Evolutionary conservation across 345 rosid genomes (phyloP), one percentile per base, ranked within the genome.

Genomic region (Sonneratia alba): DNA sequence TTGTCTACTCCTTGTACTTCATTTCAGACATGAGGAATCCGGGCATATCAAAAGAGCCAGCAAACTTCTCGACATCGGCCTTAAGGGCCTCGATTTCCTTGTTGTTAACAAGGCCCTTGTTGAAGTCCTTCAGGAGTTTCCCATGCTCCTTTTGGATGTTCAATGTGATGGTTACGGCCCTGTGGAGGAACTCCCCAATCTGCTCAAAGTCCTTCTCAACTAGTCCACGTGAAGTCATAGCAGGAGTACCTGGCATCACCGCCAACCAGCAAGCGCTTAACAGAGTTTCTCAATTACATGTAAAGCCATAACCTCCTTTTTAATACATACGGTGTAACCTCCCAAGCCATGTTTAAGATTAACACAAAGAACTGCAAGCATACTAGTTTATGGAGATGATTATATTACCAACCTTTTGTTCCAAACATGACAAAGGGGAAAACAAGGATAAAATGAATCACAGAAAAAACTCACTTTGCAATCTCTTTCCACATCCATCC

Each of bases 141-240:
- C 99, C 98, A 34, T 84, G 71, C 76, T 89, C 85, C 80, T 92
- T 96, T 72, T 96, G 98, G 82, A 92, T 86, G 74, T 19, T 83
- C 91, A 92, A 81, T 0, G 99, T 92, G 56, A 96, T 22, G 47
- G 87, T 82, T 75, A 96, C 98, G 0, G 98, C 92, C 8, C 93
- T 88, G 88, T 90, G 85, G 66, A 96, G 91, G 88, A 96, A 92
- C 79, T 92, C 99, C 59, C 89, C 98, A 0, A 96, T 89, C 85
- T 92, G 83, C 85, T 88, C 96, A 3, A 96, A 96, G 86, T 96
- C 99, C 83, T 92, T 92, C 86, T 96, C 98, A 8, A 87, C 83
- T 87, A 95, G 78, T 21, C 99, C 99, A 73, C 99, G 86, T 18
- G 99, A 95, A 22, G 99, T 95, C 99, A 95, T 95, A 48, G 99